phyloP scores from a whole-genome alignment of 345 rosid species.

The Eucalyptus marginata region DNA sequence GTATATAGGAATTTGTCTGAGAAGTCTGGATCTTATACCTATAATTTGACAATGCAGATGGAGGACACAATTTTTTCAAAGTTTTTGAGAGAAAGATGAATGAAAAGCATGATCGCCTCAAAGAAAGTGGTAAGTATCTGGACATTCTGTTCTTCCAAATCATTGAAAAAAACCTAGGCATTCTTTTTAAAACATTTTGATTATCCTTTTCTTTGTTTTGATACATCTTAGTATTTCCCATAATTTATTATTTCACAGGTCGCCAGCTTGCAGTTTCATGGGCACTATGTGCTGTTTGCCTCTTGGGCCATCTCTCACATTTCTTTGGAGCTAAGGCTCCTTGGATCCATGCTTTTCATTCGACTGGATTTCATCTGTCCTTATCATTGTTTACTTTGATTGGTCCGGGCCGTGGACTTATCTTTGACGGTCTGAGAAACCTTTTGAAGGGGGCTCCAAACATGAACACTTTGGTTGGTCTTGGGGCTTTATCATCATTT shows the following conservation, averaged over 20 bases:
- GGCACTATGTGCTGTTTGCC: conserved; percentile 96
- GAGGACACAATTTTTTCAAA: conserved; percentile 50
- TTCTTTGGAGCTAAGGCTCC: conserved; percentile 52
- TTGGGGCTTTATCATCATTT: conserved; percentile 94
- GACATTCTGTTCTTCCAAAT: background rate
- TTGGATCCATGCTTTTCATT: conserved; percentile 80
- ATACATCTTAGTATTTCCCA: background rate
- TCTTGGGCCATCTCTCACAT: conserved; percentile 86
- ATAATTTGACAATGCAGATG: conserved; percentile 32
- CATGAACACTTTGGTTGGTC: conserved; percentile 96
- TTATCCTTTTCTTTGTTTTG: background rate
- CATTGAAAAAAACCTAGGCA: background rate
- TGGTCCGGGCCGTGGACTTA: conserved; percentile 90
- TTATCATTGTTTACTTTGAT: conserved; percentile 78
- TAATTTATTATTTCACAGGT: conserved; percentile 24
- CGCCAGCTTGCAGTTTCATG: conserved; percentile 89
- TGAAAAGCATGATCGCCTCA: conserved; percentile 63
- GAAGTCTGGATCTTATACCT: background rate
- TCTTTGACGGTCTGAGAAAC: conserved; percentile 74
- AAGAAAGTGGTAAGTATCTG: conserved; percentile 55
- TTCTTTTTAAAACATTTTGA: background rate
- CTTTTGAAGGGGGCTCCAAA: conserved; percentile 80
- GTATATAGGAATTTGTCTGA: background rate
- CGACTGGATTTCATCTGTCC: conserved; percentile 83
- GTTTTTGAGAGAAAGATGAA: conserved; percentile 76